Evolutionary conservation across 768 basidiomycete species (phyloP).

Genomic region (Leucocoprinus birnbaumii): DNA sequence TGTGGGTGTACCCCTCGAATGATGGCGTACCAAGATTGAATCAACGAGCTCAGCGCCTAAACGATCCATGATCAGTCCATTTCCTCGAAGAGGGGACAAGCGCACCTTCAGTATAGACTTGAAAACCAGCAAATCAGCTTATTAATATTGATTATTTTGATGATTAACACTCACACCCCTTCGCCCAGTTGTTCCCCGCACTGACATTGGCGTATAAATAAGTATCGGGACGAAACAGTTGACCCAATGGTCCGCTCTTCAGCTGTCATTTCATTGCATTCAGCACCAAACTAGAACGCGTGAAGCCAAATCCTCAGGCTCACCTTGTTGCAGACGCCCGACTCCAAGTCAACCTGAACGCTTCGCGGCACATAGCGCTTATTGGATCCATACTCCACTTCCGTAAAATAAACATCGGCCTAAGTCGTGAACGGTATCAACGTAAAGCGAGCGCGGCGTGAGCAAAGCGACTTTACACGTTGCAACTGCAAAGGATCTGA

Average conservation of each 20-base stretch:
- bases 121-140: background rate
- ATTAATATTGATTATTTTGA: too few relatives aligned
- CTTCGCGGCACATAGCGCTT: constrained; percentile 88
- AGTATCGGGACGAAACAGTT: constrained; percentile 86
- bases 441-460: background rate
- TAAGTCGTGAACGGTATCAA: constrained; percentile 20
- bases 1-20: background rate
- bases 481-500: constrained; percentile 71
- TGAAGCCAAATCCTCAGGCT: constrained; percentile 21
- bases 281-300: background rate
- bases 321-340: constrained; percentile 80
- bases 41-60: constrained; percentile 90
- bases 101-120: constrained; percentile 87
- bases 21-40: constrained; percentile 54
- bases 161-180: constrained; percentile 65
- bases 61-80: background rate
- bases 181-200: constrained; percentile 96
- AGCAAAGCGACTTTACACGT: constrained; percentile 47
- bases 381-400: constrained; percentile 48
- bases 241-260: constrained; percentile 65
- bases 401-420: constrained; percentile 83
- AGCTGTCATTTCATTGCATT: constrained; percentile 37
- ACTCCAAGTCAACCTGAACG: constrained; percentile 88
- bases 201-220: constrained; percentile 59
- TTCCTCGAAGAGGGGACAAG: background rate